Base-by-base conservation (phyloP, 208 protist genomes). In the Trypanosoma scelopori region DNA sequence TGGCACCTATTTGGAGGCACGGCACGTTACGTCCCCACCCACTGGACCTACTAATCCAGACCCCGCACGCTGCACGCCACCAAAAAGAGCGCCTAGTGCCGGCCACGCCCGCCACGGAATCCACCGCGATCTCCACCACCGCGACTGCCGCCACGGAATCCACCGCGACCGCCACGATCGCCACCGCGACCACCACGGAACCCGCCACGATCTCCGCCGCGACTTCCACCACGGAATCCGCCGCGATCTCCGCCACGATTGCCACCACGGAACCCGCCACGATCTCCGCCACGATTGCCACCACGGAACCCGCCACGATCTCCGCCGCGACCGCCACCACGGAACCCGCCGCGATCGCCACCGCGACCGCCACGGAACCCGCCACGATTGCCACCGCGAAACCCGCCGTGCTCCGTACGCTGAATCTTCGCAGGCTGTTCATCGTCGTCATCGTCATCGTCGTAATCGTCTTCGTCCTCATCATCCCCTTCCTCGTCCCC, bases 391-490 rank as follows among this genome's bases (percentile, higher is more conserved):
- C 79, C 79, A 49, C 81, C 76, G 48, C 65, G 72, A 69, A 65
- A 73, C 27, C 70, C 81, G 9, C 74, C 78, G 30, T 74, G 67
- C 71, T 94, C 89, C 35, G 70, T 80, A 49, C 85, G 85, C 69
- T 87, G 85, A 57, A 92, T 79, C 76, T 94, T 94, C n/a, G 59
- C 60, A 4, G 85, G 83, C 23, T 70, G 65, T 35, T 80, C 81
- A 61, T 87, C 79, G 2, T 72, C 65, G 47, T 91, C 84, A 47
- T 85, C 81, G 9, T 50, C 81, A 15, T 92, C 84, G 18, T 87
- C 84, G 43, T 88, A 81, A 23, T 85, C 81, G 37, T 86, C 81
- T 2, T 49, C 13, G 78, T 74, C 0, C 0, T 77, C 72, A 7
- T 78, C 76, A 18, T 84, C 75, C 6, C 71, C 73, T 0, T 69